These are phyloP conservation scores for Pleurostoma richardsiae DNA, from an alignment of 2,329 filamentous ascomycete genomes.

Conservation along the genomic window DNA sequence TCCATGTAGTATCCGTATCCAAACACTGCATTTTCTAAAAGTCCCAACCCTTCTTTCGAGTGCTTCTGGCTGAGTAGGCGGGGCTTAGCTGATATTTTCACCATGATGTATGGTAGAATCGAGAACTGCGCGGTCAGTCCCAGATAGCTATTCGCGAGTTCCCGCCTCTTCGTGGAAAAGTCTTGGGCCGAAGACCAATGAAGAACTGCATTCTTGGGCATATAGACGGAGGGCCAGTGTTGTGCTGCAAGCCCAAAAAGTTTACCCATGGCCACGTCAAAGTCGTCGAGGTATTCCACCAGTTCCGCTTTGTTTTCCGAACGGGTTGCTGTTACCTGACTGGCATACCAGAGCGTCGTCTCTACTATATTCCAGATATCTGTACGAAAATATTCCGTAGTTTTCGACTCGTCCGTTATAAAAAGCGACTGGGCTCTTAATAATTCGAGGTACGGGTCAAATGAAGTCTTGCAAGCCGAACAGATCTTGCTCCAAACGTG, in stretches of 20 bases:
- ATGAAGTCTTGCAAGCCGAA: neutral
- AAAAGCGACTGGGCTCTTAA: neutral
- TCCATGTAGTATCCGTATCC: too few species aligned
- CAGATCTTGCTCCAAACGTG: neutral
- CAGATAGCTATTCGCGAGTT: neutral
- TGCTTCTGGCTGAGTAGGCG: neutral
- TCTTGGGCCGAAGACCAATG: too few species aligned
- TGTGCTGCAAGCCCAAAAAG: neutral
- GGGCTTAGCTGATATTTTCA: neutral
- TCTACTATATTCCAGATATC: neutral
- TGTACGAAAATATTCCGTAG: neutral
- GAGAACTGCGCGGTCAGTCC: neutral
- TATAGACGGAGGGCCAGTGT: neutral
- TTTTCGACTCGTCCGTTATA: neutral
- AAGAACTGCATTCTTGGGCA: neutral
- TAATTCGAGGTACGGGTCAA: neutral
- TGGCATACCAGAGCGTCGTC: neutral
- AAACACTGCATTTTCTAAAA: too few species aligned
- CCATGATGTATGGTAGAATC: neutral
- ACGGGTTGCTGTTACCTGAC: neutral
- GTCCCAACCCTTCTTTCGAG: too few species aligned
- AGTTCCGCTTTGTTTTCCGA: too few species aligned
- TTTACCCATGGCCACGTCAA: neutral
- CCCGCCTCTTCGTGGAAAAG: neutral
- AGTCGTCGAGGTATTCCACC: neutral